Percentiles rank a stretch among this genome's conserved stretches.
phyloP scores from a whole-genome alignment of 2,329 filamentous ascomycete species.

The Teratosphaeria viscida region DNA sequence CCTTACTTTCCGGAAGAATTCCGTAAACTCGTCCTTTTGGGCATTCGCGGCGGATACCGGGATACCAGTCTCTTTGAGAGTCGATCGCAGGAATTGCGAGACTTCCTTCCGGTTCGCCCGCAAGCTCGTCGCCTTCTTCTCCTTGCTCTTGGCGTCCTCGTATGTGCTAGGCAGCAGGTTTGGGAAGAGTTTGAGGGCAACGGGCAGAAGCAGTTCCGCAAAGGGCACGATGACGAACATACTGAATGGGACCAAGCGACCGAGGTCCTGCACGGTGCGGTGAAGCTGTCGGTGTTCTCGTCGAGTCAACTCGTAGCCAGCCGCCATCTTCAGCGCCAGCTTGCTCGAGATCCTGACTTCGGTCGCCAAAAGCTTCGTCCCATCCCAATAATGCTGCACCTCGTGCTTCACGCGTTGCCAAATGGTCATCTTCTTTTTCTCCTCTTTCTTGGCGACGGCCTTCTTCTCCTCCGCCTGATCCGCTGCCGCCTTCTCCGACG shows the following conservation, averaged over 20 bases:
- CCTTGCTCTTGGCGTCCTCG: conserved; percentile 81
- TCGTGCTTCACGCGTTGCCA: conserved; percentile 95
- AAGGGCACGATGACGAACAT: conserved; percentile 96
- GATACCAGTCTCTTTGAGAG: conserved; percentile 83
- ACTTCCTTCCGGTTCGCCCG: conserved; percentile 87
- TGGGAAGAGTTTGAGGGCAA: conserved; percentile 90
- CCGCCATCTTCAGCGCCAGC: conserved; percentile 92
- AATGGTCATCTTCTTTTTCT: conserved; percentile 76
- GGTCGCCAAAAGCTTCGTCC: conserved; percentile 83
- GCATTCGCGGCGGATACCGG: conserved; percentile 75
- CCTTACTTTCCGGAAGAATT: conserved; percentile 93
- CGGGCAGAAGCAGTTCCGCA: conserved; percentile 80
- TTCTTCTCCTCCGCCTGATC: conserved; percentile 44
- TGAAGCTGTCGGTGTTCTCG: conserved; percentile 86
- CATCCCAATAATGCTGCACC: conserved; percentile 91
- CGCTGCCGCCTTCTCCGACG: conserved; percentile 46
- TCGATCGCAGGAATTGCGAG: conserved; percentile 77
- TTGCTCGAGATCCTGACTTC: conserved; percentile 89
- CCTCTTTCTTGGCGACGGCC: conserved; percentile 51
- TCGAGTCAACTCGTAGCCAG: conserved; percentile 89
- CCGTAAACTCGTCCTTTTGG: conserved; percentile 85
- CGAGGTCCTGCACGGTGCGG: conserved; percentile 87
- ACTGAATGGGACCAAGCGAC: conserved; percentile 85
- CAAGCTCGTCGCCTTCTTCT: conserved; percentile 72
- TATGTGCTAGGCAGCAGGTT: conserved; percentile 97